These are phyloP conservation scores for Zygoascus flipseniorum DNA, from an alignment of 805 yeast genomes.

Conservation along the genomic window DNA sequence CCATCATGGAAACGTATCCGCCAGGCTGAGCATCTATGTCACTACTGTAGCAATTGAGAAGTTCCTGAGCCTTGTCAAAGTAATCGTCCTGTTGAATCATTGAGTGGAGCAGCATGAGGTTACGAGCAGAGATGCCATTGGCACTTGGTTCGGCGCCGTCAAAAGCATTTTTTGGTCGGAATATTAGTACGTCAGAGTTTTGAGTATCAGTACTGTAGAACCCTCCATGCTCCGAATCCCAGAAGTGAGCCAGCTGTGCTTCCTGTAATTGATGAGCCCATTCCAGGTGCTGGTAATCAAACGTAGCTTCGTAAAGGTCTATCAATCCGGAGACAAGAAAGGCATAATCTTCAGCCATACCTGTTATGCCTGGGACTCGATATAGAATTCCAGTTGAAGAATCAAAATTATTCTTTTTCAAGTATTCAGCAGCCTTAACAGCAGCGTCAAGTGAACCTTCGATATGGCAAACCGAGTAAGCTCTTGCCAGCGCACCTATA, in stretches of 20 bases:
- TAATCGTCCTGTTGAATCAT: constrained; percentile 9
- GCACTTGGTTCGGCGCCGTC: constrained; percentile 33
- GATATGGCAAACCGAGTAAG: constrained; percentile 17
- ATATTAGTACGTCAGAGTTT: constrained; percentile 18
- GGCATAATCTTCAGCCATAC: constrained; percentile 33
- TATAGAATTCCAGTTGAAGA: constrained; percentile 10
- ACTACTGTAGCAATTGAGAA: constrained; percentile 15
- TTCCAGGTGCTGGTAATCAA: constrained; percentile 19
- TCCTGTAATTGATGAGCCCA: constrained; percentile 28
- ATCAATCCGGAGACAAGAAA: constrained; percentile 28
- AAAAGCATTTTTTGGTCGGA: constrained; percentile 30
- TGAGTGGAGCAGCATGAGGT: constrained; percentile 22
- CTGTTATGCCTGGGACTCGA: constrained; percentile 18
- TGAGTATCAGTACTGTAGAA: constrained; percentile 15
- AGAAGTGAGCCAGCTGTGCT: constrained; percentile 24
- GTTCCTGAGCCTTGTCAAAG: constrained; percentile 8
- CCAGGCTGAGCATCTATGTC: constrained; percentile 21
- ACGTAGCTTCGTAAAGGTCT: constrained; percentile 29
- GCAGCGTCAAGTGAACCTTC: constrained; percentile 21
- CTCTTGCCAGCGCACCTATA: constrained; percentile 30
- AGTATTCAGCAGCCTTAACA: constrained; percentile 19
- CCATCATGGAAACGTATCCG: constrained; percentile 18
- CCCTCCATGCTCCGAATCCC: constrained; percentile 28
- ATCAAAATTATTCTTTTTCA: constrained; percentile 19
- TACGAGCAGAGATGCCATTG: constrained; percentile 28